Percentiles rank a stretch among this genome's conserved stretches.
These are phyloP conservation scores for Passiflora organensis DNA, from an alignment of 345 rosid species.

Conservation along the genomic window DNA sequence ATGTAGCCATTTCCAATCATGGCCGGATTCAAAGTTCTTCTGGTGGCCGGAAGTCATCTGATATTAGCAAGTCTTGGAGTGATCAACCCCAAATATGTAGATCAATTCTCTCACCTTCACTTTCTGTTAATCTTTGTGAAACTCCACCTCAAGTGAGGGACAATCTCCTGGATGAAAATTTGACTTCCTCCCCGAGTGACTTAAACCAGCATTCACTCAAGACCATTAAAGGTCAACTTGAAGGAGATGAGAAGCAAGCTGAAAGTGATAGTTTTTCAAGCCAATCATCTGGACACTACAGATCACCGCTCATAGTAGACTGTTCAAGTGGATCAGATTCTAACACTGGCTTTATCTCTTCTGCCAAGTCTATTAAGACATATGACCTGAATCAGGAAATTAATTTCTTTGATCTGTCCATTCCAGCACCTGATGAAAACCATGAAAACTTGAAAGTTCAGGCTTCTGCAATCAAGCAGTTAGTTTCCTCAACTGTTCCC, in stretches of 20 bases:
- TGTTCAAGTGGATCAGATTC: conserved; percentile 32
- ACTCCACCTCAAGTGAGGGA: conserved; percentile 20
- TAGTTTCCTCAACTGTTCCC: conserved; percentile 40
- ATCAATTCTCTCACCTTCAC: conserved; percentile 28
- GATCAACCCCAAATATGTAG: conserved; percentile 34
- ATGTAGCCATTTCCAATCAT: conserved; percentile 28
- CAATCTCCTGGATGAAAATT: conserved; percentile 29
- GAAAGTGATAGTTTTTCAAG: conserved; percentile 40
- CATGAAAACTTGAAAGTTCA: conserved; percentile 40
- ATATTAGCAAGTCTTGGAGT: conserved; percentile 25
- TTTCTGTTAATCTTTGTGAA: conserved; percentile 34
- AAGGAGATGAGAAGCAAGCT: conserved; percentile 24
- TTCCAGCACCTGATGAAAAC: conserved; percentile 42
- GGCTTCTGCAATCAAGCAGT: conserved; percentile 42
- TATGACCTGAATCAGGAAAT: conserved; percentile 39
- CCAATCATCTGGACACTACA: conserved; percentile 39
- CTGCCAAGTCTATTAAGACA: conserved; percentile 37
- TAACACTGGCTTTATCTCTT: conserved; percentile 31
- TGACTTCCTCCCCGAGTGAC: conserved; percentile 20
- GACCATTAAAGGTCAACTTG: conserved; percentile 17
- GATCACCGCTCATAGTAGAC: conserved; percentile 23
- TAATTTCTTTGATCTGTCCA: conserved; percentile 44
- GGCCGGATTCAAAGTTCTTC: conserved; percentile 23
- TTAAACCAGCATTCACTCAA: conserved; percentile 18
- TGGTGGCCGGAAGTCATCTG: conserved; percentile 24